Conservation (phyloP, 2,329 filamentous ascomycete genomes). For the Aspergillus fijiensis region DNA sequence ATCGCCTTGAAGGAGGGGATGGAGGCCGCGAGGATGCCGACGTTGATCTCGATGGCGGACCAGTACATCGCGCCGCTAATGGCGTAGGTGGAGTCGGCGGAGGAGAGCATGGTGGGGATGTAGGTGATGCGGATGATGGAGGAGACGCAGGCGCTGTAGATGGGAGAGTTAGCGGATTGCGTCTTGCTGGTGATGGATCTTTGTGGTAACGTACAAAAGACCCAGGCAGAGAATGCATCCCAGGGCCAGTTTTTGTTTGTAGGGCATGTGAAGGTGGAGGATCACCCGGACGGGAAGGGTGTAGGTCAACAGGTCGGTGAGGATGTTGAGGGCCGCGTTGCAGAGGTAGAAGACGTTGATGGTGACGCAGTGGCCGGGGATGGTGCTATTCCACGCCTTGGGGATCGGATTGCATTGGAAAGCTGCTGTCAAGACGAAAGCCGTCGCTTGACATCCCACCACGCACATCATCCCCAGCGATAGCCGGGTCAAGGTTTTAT, state of each 20-base stretch:
- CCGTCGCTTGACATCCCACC: slow-evolving; percentile 41
- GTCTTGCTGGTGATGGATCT: neutral
- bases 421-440: slow-evolving; percentile 45
- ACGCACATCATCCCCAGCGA: slow-evolving; percentile 44
- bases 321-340: slow-evolving; percentile 59
- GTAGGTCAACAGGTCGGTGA: slow-evolving; percentile 59
- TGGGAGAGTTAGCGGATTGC: neutral
- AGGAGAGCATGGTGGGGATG: slow-evolving; percentile 45
- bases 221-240: slow-evolving; percentile 53
- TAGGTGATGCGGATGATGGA: slow-evolving; percentile 50
- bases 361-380: slow-evolving; percentile 45
- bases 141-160: slow-evolving; percentile 45
- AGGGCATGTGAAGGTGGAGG: slow-evolving; percentile 47
- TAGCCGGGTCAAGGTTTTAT: slow-evolving; percentile 36
- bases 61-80: slow-evolving; percentile 48
- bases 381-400: slow-evolving; percentile 40
- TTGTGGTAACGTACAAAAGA: slow-evolving; percentile 38
- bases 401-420: slow-evolving; percentile 47
- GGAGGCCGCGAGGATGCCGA: slow-evolving; percentile 45
- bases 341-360: slow-evolving; percentile 54
- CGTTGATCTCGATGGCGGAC: slow-evolving; percentile 45
- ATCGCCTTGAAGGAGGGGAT: slow-evolving; percentile 45
- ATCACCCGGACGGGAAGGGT: slow-evolving; percentile 53
- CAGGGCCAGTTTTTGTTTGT: slow-evolving; percentile 49
- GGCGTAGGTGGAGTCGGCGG: slow-evolving; percentile 36